Conservation (phyloP, 1,284 basidiomycete species). For the Garcileccinum viscosum region DNA sequence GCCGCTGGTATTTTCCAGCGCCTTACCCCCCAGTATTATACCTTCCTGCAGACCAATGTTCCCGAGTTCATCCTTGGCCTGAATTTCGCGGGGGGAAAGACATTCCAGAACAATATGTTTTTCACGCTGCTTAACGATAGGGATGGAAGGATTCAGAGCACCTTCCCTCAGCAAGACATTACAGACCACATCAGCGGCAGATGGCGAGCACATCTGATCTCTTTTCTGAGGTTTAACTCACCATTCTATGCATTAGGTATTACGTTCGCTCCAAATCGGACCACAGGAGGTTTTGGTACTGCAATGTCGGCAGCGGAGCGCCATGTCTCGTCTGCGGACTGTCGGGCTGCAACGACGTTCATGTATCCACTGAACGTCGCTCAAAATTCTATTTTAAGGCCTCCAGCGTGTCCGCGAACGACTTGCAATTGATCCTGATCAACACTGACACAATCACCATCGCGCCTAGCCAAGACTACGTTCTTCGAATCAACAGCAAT, state of each 20-base stretch:
- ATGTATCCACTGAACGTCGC: conserved; percentile 2
- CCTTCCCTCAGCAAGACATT: neutral
- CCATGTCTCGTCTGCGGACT: neutral
- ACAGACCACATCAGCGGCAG: neutral
- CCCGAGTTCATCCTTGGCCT: neutral
- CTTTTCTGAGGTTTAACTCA: neutral
- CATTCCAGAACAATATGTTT: neutral
- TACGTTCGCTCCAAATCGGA: neutral
- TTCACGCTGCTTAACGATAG: neutral
- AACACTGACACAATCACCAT: neutral
- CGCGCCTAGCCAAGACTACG: neutral
- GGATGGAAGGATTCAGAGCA: conserved; percentile 1
- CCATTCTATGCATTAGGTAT: neutral
- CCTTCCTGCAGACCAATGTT: neutral
- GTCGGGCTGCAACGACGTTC: neutral
- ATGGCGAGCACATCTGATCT: neutral
- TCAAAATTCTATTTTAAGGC: neutral
- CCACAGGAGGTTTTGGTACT: neutral
- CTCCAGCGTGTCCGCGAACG: neutral
- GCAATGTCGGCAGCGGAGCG: neutral
- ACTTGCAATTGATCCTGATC: neutral
- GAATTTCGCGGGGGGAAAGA: neutral
- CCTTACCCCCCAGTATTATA: neutral
- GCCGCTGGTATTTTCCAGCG: neutral
- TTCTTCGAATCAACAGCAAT: neutral